phyloP scores from a whole-genome alignment of 1,284 basidiomycete genomes.

The Ganoderma boninense region DNA sequence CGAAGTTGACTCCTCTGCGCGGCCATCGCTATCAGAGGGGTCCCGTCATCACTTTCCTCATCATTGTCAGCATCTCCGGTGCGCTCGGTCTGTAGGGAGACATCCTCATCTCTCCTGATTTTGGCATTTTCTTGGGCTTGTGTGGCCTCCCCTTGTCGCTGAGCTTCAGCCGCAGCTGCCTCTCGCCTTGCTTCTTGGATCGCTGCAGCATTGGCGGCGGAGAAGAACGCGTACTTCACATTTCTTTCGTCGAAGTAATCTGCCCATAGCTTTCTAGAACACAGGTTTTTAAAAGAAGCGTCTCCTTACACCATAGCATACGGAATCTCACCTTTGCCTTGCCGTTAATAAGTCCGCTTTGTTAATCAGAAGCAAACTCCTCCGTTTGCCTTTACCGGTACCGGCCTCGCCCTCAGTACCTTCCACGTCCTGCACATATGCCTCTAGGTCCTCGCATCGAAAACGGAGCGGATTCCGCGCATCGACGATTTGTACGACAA shows the following conservation, averaged over 20 bases:
- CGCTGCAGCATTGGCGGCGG: slow-evolving; percentile 90
- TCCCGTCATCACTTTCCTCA: slow-evolving; percentile 41
- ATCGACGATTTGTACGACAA: slow-evolving; percentile 96
- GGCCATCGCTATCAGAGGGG: slow-evolving; percentile 39
- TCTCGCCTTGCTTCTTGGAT: slow-evolving; percentile 78
- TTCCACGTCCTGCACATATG: slow-evolving; percentile 85
- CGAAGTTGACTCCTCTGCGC: slow-evolving; percentile 22
- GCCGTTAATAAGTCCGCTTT: slow-evolving; percentile 94
- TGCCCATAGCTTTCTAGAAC: slow-evolving; percentile 79
- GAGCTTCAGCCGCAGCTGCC: slow-evolving; percentile 49
- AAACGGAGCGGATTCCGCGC: slow-evolving; percentile 93
- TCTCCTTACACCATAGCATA: not conserved
- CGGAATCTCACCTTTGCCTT: slow-evolving; percentile 77
- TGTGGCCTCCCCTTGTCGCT: slow-evolving; percentile 27
- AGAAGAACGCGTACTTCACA: slow-evolving; percentile 95
- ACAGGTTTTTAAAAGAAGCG: not conserved
- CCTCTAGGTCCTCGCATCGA: slow-evolving; percentile 91
- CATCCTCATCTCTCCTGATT: not conserved
- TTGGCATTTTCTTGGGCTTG: slow-evolving; percentile 10
- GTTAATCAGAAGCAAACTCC: slow-evolving; percentile 90
- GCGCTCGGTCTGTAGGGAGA: not conserved
- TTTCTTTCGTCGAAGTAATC: slow-evolving; percentile 90
- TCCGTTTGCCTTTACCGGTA: slow-evolving; percentile 78
- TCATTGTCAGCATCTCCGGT: slow-evolving; percentile 50
- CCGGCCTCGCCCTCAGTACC: slow-evolving; percentile 80